Evolutionary conservation across 768 basidiomycete genomes (phyloP).

Genomic region (Serendipita sp.): DNA sequence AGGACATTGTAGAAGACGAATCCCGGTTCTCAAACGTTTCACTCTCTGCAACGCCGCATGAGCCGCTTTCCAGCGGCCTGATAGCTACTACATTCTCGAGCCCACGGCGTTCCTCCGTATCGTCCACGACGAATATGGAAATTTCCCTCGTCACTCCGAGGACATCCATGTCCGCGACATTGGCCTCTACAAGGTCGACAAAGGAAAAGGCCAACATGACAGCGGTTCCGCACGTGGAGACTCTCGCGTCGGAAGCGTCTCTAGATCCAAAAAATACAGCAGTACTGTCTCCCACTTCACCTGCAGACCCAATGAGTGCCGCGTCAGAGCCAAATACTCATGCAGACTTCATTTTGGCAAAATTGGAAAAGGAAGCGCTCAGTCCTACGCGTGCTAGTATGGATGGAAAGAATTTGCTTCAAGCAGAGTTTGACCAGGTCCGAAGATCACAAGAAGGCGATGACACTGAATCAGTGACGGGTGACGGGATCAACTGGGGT

Average conservation of each 20-base stretch:
- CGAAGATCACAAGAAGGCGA: slow-evolving; percentile 34
- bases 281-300: slow-evolving; percentile 10
- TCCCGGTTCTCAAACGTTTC: slow-evolving; percentile 36
- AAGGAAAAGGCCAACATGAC: neutral
- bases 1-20: slow-evolving; percentile 12
- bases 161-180: slow-evolving; percentile 15
- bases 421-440: slow-evolving; percentile 57
- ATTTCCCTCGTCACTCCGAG: slow-evolving; percentile 5
- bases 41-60: slow-evolving; percentile 16
- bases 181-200: slow-evolving; percentile 12
- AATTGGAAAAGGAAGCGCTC: slow-evolving; percentile 10
- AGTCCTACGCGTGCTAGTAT: slow-evolving; percentile 24
- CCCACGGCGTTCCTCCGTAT: slow-evolving; percentile 5
- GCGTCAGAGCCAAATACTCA: slow-evolving; percentile 8
- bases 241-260: slow-evolving; percentile 15
- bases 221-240: slow-evolving; percentile 9
- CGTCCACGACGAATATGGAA: slow-evolving; percentile 4
- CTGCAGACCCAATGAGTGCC: slow-evolving; percentile 14
- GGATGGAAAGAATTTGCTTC: slow-evolving; percentile 54
- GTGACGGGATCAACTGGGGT: slow-evolving; percentile 67
- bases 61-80: slow-evolving; percentile 18
- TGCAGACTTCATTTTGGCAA: slow-evolving; percentile 15
- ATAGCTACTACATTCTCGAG: slow-evolving; percentile 12
- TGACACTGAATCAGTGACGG: slow-evolving; percentile 19
- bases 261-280: slow-evolving; percentile 15